phyloP scores from a whole-genome alignment of 768 basidiomycete species.

The Suillus brevipes region DNA sequence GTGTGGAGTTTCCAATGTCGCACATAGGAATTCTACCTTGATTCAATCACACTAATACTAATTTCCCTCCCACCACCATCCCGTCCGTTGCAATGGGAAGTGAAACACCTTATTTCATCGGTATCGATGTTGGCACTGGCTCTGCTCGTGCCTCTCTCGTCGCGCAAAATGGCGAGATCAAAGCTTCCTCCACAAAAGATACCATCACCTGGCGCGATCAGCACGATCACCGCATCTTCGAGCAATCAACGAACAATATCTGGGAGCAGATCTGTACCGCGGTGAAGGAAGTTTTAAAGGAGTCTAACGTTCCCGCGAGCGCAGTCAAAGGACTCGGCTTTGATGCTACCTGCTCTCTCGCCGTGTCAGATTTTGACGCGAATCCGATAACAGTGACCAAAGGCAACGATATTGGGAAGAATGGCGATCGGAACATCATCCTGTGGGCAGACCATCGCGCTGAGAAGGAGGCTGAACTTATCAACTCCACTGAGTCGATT shows the following conservation, averaged over 20 bases:
- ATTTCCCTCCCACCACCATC: constrained; percentile 3
- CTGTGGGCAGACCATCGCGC: constrained; percentile 98
- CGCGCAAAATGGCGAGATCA: constrained; percentile 61
- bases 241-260: constrained; percentile 91
- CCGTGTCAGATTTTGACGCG: constrained; percentile 76
- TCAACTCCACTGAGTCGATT: constrained; percentile 81
- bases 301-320: constrained; percentile 53
- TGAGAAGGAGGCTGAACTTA: constrained; percentile 84
- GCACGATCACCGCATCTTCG: constrained; percentile 89
- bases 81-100: constrained; percentile 32
- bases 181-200: constrained; percentile 77
- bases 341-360: constrained; percentile 96
- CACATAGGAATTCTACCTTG: constrained; percentile 1
- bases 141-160: constrained; percentile 89
- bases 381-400: constrained; percentile 74
- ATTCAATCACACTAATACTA: background rate
- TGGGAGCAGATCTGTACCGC: constrained; percentile 70
- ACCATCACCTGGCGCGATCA: constrained; percentile 88
- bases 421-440: constrained; percentile 82
- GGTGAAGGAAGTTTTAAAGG: constrained; percentile 61
- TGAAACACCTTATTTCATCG: constrained; percentile 57
- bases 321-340: constrained; percentile 87
- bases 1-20: background rate
- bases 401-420: constrained; percentile 59
- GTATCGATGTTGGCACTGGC: constrained; percentile 89